Base-by-base conservation (phyloP, 306 rosid species). In the Rubus parviflorus region DNA sequence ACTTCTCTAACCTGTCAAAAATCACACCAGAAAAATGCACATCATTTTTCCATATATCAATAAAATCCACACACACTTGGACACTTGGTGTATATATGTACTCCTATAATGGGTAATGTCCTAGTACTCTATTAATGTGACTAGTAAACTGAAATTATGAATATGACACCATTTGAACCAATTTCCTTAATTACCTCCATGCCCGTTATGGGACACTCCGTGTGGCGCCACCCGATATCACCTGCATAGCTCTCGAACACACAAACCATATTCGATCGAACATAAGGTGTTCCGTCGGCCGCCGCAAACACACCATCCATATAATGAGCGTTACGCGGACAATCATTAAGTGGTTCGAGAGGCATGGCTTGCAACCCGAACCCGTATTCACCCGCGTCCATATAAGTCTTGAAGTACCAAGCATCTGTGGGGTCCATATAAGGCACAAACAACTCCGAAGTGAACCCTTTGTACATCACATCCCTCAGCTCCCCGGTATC, bases 381-480 rank as follows among this genome's bases (percentile, higher is more conserved):
- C 72, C 97, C 97, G 46, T 94, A 94, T 70, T 92, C 98, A 1
- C 97, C 97, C 0, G 97, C 97, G 75, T 94, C 98, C 97, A 94
- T 94, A 20, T 94, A 92, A 14, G 97, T 94, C 90, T 90, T 94
- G 47, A 94, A 94, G 66, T 92, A 94, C 98, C 98, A 94, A 0
- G 84, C 96, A 25, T 90, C 97, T 0, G 95, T 84, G 3, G 98
- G 98, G 46, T 94, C 97, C 98, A 94, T 94, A 63, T 92, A 92
- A 51, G 97, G 97, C 66, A 94, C 97, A 51, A 94, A 94, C 42
- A 94, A 45, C 79, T 94, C 96, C 6, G 97, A 92, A 8, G 90
- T 83, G 42, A 88, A 89, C 48, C 98, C 98, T 76, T 94, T 92
- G 84, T 92, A 92, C 77, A 92, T 85, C 5, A 94, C 97, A 73